Evolutionary conservation across 2,329 filamentous ascomycete genomes (phyloP).

Genomic region (Penicillium sclerotiorum): DNA sequence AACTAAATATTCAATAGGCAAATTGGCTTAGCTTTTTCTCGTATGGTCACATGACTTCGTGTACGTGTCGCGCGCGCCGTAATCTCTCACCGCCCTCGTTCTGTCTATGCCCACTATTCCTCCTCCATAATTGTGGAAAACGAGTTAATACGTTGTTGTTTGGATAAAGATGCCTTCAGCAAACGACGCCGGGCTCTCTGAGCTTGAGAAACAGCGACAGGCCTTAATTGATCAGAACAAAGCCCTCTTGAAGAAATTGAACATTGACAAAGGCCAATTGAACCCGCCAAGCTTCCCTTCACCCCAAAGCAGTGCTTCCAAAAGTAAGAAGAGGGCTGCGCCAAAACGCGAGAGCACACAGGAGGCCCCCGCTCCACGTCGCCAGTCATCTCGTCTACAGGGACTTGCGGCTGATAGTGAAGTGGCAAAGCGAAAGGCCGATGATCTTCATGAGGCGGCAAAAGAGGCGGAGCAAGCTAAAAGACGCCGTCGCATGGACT

Average conservation of each 20-base stretch:
- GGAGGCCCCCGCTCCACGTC: constrained; percentile 56
- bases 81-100: too few relatives aligned
- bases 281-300: constrained; percentile 58
- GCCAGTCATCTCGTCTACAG: constrained; percentile 63
- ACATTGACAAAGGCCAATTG: constrained; percentile 68
- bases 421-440: constrained; percentile 68
- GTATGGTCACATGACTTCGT: not conserved
- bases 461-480: constrained; percentile 63
- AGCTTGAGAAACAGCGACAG: constrained; percentile 40
- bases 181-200: not conserved
- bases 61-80: too few relatives aligned
- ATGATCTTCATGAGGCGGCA: constrained; percentile 62
- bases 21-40: not conserved
- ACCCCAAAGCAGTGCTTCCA: constrained; percentile 46
- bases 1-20: too few relatives aligned
- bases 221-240: constrained; percentile 88
- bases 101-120: too few relatives aligned
- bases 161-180: too few relatives aligned
- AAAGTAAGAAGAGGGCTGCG: constrained; percentile 51
- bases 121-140: too few relatives aligned
- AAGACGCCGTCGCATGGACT: constrained; percentile 65
- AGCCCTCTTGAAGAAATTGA: constrained; percentile 76
- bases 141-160: too few relatives aligned
- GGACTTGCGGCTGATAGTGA: constrained; percentile 69
- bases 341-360: constrained; percentile 66